Base-by-base conservation (phyloP, 163 green algal genomes). In the Trebouxiophyceae sp. region DNA sequence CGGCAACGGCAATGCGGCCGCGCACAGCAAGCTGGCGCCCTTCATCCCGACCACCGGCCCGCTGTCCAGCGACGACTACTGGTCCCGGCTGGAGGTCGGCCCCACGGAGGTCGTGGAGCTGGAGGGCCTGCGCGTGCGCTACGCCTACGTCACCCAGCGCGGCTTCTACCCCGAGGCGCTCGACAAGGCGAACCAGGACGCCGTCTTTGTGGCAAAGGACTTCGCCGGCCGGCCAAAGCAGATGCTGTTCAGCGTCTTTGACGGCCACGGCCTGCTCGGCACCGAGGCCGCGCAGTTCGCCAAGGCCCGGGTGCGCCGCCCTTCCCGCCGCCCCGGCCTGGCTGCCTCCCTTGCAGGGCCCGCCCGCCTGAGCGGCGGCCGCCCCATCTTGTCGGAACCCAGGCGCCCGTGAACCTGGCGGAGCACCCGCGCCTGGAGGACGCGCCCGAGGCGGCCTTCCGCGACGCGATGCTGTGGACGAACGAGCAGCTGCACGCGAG, bases 111-210 rank as follows among this genome's bases (percentile, higher is more conserved):
- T 76, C 3, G n/a, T 63, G 1, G 24, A 73, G 22, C 45, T 62
- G 20, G n/a, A 57, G 24, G 32, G 57, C 5, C 74, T 66, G n/a
- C 54, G 28, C 4, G 4, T 81, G 8, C 65, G 33, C 27, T 93
- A 89, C 60, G 85, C 87, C 0, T 92, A 81, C 56, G 79, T 44
- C 56, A 62, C 12, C 12, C 56, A 45, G 3, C 69, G 89, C 0
- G 93, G 92, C 4, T 92, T 86, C 68, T 97, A 97, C 61, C 93
- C 91, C 4, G 86, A 96, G 28, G 68, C 77, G 0, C 81, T 84
- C 0, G 70, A 91, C 69, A 97, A 97, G 66, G 60, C 80, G 2
- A 97, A 97, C 70, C 92, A 97, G 73, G 93, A 97, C 69, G 73
- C 80, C 1, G 87, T 89, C 5, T 89, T 75, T 57, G 79, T 86